Evolutionary conservation across 257 asterid species (phyloP).

Genomic region (Rhazya stricta): DNA sequence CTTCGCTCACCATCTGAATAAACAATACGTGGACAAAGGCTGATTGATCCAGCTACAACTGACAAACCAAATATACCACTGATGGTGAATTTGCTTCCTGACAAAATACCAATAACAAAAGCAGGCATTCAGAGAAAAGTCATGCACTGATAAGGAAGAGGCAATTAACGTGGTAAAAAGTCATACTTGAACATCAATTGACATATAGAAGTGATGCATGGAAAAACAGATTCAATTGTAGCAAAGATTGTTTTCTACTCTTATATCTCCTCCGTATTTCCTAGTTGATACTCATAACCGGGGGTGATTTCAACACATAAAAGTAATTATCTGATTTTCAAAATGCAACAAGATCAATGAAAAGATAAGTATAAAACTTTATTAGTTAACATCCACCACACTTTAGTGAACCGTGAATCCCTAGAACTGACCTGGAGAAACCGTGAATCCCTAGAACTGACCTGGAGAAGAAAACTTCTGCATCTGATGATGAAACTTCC

Average conservation of each 20-base stretch:
- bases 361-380: background rate
- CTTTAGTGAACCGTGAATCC: background rate
- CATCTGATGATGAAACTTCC: constrained; percentile 17
- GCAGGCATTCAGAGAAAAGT: background rate
- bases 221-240: background rate
- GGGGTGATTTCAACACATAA: background rate
- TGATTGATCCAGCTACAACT: constrained; percentile 27
- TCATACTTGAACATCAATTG: background rate
- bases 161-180: background rate
- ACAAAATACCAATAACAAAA: constrained; percentile 15
- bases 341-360: background rate
- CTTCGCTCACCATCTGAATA: constrained; percentile 34
- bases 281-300: background rate
- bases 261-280: too few relatives aligned
- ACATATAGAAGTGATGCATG: background rate
- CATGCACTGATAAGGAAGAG: background rate
- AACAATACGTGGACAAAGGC: constrained; percentile 20
- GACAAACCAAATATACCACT: constrained; percentile 24
- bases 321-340: too few relatives aligned
- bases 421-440: constrained; percentile 21
- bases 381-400: background rate
- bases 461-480: constrained; percentile 22
- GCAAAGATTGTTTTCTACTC: background rate
- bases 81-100: constrained; percentile 23
- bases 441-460: background rate